Base-by-base conservation (phyloP, 441 rosid species). In the Populus hybrid region DNA sequence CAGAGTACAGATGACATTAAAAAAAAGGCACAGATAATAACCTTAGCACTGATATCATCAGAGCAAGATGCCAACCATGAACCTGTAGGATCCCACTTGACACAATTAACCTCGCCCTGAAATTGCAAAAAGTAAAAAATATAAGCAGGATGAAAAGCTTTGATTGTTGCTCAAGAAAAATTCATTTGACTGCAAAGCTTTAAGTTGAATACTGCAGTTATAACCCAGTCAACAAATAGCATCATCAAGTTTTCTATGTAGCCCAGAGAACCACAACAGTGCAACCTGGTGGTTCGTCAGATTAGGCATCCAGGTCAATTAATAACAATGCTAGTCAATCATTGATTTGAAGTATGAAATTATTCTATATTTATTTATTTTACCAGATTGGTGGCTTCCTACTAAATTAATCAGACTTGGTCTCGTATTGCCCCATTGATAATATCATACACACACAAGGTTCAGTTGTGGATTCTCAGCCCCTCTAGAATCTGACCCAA, bases 21-120 rank as follows among this genome's bases (percentile, higher is more conserved):
- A 34, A 16, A 74, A 34, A 24, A 40, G 42, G 71, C 24, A 80
- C 75, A 59, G 34, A n/a, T 61, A 53, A 24, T 18, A 84, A 95
- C 98, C 98, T 96, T 96, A 24, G 94, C 99, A 83, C 92, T 94
- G 72, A 89, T 87, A 76, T 96, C 99, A 76, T 96, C 98, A 61
- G 99, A 96, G 87, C 98, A 96, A 12, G 99, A 94, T 75, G 99
- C 99, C 84, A 96, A 80, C 79, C 92, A 84, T 63, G 93, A 80
- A 75, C 99, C 99, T 34, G 95, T 92, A 65, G 98, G 98, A 91
- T 94, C 98, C 99, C 99, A 97, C 88, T 97, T 97, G 81, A 97
- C 98, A 82, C 99, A 94, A 87, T 97, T 97, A 75, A 95, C 99
- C 84, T 95, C 99, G 28, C 97, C 94, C 99, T 95, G 94, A 70